Evolutionary conservation across 192 early-diverging fungal genomes (phyloP), one percentile per base, ranked within the genome.

Genomic region (Gaertneriomyces sp.): DNA sequence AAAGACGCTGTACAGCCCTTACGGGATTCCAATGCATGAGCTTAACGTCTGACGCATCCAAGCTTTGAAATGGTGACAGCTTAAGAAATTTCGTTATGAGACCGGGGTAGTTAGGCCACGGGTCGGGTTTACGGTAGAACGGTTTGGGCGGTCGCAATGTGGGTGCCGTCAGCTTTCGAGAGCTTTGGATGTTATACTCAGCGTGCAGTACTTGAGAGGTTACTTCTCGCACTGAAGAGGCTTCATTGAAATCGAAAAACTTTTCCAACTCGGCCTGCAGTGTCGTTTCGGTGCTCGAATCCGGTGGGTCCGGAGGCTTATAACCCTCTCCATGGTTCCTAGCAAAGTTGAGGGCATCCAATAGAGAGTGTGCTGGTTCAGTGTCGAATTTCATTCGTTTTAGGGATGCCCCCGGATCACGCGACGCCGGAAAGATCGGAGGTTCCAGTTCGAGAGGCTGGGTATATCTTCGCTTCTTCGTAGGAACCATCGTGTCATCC

Each of bases 11-110:
- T 47, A 68, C 8, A 9, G 66, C 66, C 50, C 20, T 50, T 39
- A 68, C 43, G 7, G 66, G 57, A 40, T 68, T 60, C 66, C 66
- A 68, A 45, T 41, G 14, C 66, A 60, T 42, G 8, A 68, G 45
- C 56, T 10, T 43, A 40, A 60, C 6, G 7, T 60, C 64, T 40
- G 45, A 20, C 19, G 42, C 12, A 5, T 9, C n/a, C 1, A 66
- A 19, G 41, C 5, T 52, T 16, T 58, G 25, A 14, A 58, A 58
- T 41, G 40, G 16, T 11, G 43, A 55, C 14, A 66, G 7, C 19
- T 45, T 33, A 9, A 58, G 42, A 20, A 6, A 14, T 16, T 40
- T 19, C 1, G 7, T 41, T 19, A 66, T 7, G 7, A 66, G 55
- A 8, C 53, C 55, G 41, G n/a, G 42, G 45, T 45, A 66, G 45